Conservation (phyloP, 2,329 filamentous ascomycete species). For the Chalaropsis ovoidea region DNA sequence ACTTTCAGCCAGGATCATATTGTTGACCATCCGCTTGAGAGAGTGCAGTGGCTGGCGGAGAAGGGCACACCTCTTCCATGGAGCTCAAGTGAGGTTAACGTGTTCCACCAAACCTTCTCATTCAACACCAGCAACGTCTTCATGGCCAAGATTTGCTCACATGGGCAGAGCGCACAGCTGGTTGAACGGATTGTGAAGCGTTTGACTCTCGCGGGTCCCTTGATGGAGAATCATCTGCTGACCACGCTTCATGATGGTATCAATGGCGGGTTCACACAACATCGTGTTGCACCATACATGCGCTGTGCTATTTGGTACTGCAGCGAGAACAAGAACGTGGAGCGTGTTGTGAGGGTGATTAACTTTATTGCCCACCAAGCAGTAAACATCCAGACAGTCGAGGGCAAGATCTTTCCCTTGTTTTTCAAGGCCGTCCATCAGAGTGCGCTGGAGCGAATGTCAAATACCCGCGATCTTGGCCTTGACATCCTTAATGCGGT, state of each 20-base stretch:
- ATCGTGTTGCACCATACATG: conserved; percentile 46
- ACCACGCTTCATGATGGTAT: conserved; percentile 46
- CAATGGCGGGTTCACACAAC: conserved; percentile 39
- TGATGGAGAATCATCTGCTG: conserved; percentile 44
- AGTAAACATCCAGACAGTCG: conserved; percentile 37
- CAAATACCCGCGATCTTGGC: neutral
- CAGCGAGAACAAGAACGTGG: conserved; percentile 33
- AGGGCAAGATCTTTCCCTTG: conserved; percentile 42
- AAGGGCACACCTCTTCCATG: conserved; percentile 36
- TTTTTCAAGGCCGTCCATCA: conserved; percentile 33
- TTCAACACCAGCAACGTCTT: conserved; percentile 41
- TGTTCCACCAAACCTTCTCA: conserved; percentile 38
- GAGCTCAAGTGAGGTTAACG: conserved; percentile 38
- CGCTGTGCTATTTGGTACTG: conserved; percentile 49
- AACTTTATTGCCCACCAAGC: conserved; percentile 39
- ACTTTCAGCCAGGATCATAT: conserved; percentile 33
- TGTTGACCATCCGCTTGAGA: conserved; percentile 35
- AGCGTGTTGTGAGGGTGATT: conserved; percentile 35
- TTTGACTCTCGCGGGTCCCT: conserved; percentile 44
- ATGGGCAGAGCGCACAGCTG: conserved; percentile 46
- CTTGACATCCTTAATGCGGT: neutral
- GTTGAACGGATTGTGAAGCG: conserved; percentile 48
- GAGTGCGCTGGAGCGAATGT: neutral
- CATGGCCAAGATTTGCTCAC: conserved; percentile 53
- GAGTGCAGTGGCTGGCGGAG: conserved; percentile 32